Conservation (phyloP, 1,284 basidiomycete species). For the Cerrena zonata region DNA sequence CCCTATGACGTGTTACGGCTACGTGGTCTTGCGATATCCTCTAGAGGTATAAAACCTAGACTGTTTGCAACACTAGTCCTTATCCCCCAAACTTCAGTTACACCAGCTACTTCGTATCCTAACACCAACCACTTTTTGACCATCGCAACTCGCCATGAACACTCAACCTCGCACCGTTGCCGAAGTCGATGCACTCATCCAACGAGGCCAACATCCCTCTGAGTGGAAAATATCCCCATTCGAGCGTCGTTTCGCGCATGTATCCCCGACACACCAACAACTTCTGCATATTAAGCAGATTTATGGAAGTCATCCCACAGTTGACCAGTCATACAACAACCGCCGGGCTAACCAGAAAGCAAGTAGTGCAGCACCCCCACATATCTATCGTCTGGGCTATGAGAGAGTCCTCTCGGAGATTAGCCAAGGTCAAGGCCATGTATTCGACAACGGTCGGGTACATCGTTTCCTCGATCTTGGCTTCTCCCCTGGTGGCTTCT, state of each 20-base stretch:
- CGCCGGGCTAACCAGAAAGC: not conserved
- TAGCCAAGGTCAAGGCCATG: not conserved
- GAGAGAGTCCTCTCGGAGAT: conserved; percentile 2
- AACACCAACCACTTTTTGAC: too few relatives aligned
- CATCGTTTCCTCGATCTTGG: conserved; percentile 18
- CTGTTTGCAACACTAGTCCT: too few relatives aligned
- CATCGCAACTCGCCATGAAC: not conserved
- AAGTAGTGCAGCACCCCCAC: not conserved
- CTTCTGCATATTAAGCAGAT: conserved; percentile 3
- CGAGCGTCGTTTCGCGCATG: not conserved
- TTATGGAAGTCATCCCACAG: conserved; percentile 3
- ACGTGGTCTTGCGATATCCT: too few relatives aligned
- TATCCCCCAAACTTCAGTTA: too few relatives aligned
- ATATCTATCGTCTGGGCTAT: not conserved
- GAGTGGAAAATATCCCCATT: not conserved
- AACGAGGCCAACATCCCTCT: not conserved
- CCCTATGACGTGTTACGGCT: too few relatives aligned
- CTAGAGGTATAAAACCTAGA: too few relatives aligned
- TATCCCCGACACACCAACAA: not conserved
- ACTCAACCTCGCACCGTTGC: not conserved
- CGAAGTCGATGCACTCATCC: not conserved
- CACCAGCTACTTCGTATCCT: too few relatives aligned
- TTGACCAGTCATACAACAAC: not conserved
- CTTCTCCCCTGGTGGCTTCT: conserved; percentile 19
- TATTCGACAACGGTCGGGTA: conserved; percentile 6